Base-by-base conservation (phyloP, 345 rosid species). In the Ricinus communis region DNA sequence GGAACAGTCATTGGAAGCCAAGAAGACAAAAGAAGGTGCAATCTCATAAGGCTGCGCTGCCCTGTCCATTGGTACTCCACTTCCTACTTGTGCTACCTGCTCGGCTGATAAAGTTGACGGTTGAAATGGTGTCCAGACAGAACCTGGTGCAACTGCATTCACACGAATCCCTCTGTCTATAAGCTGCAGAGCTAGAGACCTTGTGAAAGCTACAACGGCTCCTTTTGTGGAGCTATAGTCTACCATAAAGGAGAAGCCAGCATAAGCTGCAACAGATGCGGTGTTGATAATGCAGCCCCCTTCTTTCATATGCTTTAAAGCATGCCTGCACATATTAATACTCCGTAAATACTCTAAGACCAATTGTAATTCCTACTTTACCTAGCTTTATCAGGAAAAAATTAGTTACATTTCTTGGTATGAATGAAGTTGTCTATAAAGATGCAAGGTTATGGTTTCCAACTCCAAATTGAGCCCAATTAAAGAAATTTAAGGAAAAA, bases 41-140 rank as follows among this genome's bases (percentile, higher is more conserved):
- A 71, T 71, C 61, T 71, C 74, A 10, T 5, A 18, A 8, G 74
- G 74, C 62, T 71, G 68, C 21, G 25, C 74, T 40, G 74, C 68
- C 40, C 68, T 71, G 2, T 28, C 61, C 61, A 71, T 43, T 4
- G 67, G 53, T 0, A 43, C 36, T 6, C 45, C 49, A 40, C 49
- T 38, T 38, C 74, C 74, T 1, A 61, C 49, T 13, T 0, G 2
- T 52, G 28, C 67, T 3, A 59, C 5, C 58, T 12, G 24, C 21
- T 71, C 74, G 11, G 58, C 45, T 7, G 76, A 70, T 70, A 43
- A 18, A 11, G 71, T 54, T 0, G 65, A 65, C 0, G 64, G 64
- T 46, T 65, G 65, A 33, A 73, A 18, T 3, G 71, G 71, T 3
- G 76, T 73, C 71, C 71, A 73, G 10, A 73, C 71, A 13, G 65